Base-by-base conservation (phyloP, 2,329 filamentous ascomycete species). In the Phoma sp. region DNA sequence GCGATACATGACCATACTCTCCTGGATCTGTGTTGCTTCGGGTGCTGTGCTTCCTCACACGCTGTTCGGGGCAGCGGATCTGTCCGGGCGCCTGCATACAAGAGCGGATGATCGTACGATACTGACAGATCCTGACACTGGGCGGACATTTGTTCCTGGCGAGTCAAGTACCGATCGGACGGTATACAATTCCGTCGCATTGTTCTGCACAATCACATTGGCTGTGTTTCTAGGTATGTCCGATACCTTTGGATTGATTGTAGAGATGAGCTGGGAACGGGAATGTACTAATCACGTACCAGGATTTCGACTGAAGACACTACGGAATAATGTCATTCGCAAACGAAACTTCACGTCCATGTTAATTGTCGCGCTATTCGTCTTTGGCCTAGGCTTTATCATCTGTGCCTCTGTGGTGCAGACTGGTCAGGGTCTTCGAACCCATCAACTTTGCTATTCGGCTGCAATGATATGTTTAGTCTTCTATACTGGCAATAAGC, bases 391-490 rank as follows among this genome's bases (percentile, higher is more conserved):
- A 4, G 45, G 48, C 24, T 65, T 63, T 47, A 60, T 64, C 25
- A 44, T 60, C 30, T 58, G 46, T 9, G 47, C 55, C 5, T 49
- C 67, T 2, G 52, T 75, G 29, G 54, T 74, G 0, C 60, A 72
- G 30, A 63, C 50, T 11, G 70, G 67, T 1, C 57, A 70, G 8
- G 65, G 67, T 9, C 52, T 74, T 7, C 48, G 53, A 9, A 62
- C 66, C 13, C 47, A 59, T n/a, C 38, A 49, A 10, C 51, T 65
- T 14, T 77, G 74, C 51, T 62, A 64, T 22, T 62, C 65, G 1
- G 67, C 72, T 2, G 70, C 73, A 35, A 66, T 74, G 50, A 63
- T 74, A 25, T 77, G 75, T 47, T 52, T 77, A 2, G 66, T 69
- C 22, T 77, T 76, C 57, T 76, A 76, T 48, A 63, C 75, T 11